Percentiles rank a stretch among this genome's conserved stretches.
phyloP scores from a whole-genome alignment of 371 early-diverging fungal species.

The Encephalitozoon romaleae region DNA sequence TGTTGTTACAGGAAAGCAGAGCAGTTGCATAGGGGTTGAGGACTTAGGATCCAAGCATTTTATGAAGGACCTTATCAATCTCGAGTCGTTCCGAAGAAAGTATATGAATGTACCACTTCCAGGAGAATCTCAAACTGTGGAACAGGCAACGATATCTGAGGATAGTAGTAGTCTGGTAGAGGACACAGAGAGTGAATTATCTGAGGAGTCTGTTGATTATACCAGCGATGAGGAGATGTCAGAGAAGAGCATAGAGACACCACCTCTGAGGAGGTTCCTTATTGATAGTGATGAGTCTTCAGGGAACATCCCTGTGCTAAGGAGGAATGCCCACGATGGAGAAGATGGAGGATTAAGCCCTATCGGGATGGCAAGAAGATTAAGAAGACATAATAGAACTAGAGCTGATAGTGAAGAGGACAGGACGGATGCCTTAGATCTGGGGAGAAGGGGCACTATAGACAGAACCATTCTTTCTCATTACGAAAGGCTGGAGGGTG shows the following conservation, averaged over 20 bases:
- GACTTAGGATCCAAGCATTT: slow-evolving; percentile 11
- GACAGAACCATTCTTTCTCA: too few relatives aligned
- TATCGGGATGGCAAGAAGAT: neutral
- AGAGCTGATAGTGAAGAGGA: neutral
- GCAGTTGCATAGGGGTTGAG: slow-evolving; percentile 11
- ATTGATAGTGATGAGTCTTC: neutral
- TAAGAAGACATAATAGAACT: neutral
- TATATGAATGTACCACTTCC: neutral
- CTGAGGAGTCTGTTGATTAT: neutral
- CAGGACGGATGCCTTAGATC: neutral
- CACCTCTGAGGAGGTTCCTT: neutral
- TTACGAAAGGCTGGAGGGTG: too few relatives aligned
- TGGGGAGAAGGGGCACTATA: neutral
- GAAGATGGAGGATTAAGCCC: neutral
- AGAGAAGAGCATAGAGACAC: neutral
- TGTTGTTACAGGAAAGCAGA: neutral
- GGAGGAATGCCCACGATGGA: neutral
- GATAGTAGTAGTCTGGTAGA: neutral
- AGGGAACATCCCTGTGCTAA: neutral
- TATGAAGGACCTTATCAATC: neutral
- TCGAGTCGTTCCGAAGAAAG: slow-evolving; percentile 20
- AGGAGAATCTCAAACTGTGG: neutral
- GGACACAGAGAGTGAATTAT: neutral
- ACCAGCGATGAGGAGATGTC: neutral
- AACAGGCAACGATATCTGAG: neutral